Percentiles rank a stretch among this genome's conserved stretches.
Evolutionary conservation across 352 stramenopile species (phyloP).

Genomic region (Globisporangium sylvaticum): DNA sequence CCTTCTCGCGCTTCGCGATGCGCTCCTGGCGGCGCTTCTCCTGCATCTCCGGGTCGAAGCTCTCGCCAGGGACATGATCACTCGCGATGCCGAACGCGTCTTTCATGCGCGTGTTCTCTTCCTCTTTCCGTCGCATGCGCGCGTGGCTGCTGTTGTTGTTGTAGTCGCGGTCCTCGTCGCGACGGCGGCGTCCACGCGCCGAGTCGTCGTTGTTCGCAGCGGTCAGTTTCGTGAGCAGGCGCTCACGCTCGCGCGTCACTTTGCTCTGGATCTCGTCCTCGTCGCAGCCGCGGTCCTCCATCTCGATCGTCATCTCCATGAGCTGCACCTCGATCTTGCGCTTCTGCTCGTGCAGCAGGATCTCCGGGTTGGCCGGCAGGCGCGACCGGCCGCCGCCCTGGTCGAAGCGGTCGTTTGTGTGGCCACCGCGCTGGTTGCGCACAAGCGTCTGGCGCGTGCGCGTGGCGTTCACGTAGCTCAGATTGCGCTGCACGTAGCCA

Average conservation of each 20-base stretch:
- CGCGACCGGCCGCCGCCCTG: constrained; percentile 16
- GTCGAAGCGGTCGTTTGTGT: constrained; percentile 1
- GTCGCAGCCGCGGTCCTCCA: constrained; percentile 70
- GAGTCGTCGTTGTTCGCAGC: background rate
- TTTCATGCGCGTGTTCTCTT: constrained; percentile 67
- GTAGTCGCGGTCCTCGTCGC: background rate
- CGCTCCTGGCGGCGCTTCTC: constrained; percentile 56
- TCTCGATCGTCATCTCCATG: constrained; percentile 69
- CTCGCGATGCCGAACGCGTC: constrained; percentile 65
- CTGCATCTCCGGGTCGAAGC: constrained; percentile 75
- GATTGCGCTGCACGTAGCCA: constrained; percentile 85
- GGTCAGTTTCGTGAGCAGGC: constrained; percentile 37
- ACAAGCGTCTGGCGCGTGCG: constrained; percentile 60
- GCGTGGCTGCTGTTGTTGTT: constrained; percentile 46
- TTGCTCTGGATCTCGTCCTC: constrained; percentile 70
- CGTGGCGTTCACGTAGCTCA: constrained; percentile 71
- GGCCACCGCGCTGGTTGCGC: constrained; percentile 32
- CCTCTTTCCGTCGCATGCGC: constrained; percentile 53
- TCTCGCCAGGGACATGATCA: constrained; percentile 71
- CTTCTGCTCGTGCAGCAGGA: constrained; percentile 78
- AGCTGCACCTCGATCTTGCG: constrained; percentile 77
- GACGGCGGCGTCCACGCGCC: background rate
- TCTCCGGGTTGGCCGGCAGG: constrained; percentile 59
- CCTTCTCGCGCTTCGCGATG: constrained; percentile 33
- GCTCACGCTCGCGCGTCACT: constrained; percentile 48